Percentiles rank a stretch among this genome's conserved stretches.
These are phyloP conservation scores for Fusarium sp. DNA, from an alignment of 2,329 filamentous ascomycete genomes.

Conservation along the genomic window DNA sequence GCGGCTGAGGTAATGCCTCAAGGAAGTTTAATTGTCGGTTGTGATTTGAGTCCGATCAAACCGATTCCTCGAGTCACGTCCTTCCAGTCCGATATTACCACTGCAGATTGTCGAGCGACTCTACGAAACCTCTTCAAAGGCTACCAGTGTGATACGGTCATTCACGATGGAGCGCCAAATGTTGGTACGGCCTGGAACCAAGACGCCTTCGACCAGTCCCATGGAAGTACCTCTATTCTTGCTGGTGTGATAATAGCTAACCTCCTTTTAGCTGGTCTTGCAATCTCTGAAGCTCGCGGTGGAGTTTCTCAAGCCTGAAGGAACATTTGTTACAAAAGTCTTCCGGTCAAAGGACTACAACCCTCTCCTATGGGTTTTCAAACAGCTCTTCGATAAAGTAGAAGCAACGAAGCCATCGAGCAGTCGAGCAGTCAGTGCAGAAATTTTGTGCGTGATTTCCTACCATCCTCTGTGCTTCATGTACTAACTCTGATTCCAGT, in stretches of 20 bases:
- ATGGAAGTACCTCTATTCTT: slow-evolving; percentile 56
- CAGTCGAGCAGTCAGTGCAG: slow-evolving; percentile 69
- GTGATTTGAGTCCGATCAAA: slow-evolving; percentile 95
- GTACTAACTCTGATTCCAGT: slow-evolving; percentile 19
- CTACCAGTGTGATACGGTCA: slow-evolving; percentile 93
- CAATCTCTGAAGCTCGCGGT: slow-evolving; percentile 91
- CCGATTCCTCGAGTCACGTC: slow-evolving; percentile 92
- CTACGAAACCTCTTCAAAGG: slow-evolving; percentile 92
- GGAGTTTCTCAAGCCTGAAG: slow-evolving; percentile 89
- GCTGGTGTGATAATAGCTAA: not conserved
- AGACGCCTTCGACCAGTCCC: slow-evolving; percentile 89
- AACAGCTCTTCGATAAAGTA: slow-evolving; percentile 93
- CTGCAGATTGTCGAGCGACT: slow-evolving; percentile 92
- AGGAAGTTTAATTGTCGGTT: slow-evolving; percentile 85
- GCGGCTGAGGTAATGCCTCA: slow-evolving; percentile 95
- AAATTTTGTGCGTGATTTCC: slow-evolving; percentile 74
- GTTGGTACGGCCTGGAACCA: slow-evolving; percentile 98
- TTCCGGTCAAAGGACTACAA: slow-evolving; percentile 99
- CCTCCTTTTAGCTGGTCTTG: slow-evolving; percentile 68
- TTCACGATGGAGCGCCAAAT: slow-evolving; percentile 97
- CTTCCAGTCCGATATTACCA: slow-evolving; percentile 98
- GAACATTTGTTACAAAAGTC: slow-evolving; percentile 96
- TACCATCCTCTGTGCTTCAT: too few relatives aligned
- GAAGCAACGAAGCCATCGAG: slow-evolving; percentile 91
- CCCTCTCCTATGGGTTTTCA: slow-evolving; percentile 94